Conservation (phyloP, 306 rosid genomes). For the Vachellia collinsii region DNA sequence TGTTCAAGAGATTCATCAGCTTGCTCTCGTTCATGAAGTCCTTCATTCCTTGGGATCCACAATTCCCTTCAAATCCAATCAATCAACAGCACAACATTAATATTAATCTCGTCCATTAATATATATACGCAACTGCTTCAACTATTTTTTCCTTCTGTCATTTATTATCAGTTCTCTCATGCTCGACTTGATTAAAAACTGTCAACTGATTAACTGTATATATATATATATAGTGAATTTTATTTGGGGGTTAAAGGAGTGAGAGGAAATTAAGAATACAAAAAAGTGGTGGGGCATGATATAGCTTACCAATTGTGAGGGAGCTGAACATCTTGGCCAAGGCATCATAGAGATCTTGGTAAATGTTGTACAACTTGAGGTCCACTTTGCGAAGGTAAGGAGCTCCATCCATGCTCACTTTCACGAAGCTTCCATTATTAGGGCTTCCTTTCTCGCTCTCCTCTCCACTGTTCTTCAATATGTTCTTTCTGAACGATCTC, state of each 20-base stretch:
- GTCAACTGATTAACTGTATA: too few relatives aligned
- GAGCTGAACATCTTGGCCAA: constrained; percentile 80
- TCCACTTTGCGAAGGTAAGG: constrained; percentile 96
- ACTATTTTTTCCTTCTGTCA: not conserved
- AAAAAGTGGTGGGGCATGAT: not conserved
- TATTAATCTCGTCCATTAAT: not conserved
- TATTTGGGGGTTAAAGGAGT: not conserved
- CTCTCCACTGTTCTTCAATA: constrained; percentile 56
- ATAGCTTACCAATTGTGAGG: constrained; percentile 58
- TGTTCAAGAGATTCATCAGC: constrained; percentile 78
- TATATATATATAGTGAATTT: not conserved
- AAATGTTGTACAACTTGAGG: constrained; percentile 60
- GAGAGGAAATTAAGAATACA: not conserved
- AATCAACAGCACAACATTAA: not conserved
- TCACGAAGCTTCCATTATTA: constrained; percentile 54
- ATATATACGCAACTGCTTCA: not conserved
- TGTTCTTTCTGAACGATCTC: constrained; percentile 74
- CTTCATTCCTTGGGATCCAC: constrained; percentile 84
- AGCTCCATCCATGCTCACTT: constrained; percentile 98
- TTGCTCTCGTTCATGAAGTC: constrained; percentile 91
- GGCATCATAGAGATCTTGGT: constrained; percentile 84
- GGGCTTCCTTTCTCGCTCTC: constrained; percentile 45
- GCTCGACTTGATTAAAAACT: too few relatives aligned
- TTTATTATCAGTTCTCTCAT: not conserved
- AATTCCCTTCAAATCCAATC: constrained; percentile 51